Evolutionary conservation across 371 early-diverging fungal species (phyloP).

Genomic region (Choanephora cucurbitarum): DNA sequence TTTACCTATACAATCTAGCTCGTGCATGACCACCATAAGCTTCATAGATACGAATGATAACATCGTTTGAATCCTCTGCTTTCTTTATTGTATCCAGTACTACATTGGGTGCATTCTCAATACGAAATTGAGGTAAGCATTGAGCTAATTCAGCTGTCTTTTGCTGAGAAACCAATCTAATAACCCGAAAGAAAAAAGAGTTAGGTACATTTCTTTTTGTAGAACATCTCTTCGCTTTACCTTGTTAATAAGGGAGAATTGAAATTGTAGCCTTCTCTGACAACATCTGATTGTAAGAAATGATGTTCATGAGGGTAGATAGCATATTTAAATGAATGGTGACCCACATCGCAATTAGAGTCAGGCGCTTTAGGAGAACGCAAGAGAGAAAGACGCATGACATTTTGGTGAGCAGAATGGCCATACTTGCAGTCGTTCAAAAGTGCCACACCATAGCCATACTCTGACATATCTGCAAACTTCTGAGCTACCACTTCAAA

Average conservation of each 20-base stretch:
- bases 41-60: slow-evolving; percentile 85
- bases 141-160: slow-evolving; percentile 9
- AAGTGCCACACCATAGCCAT: slow-evolving; percentile 87
- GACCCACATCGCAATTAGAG: slow-evolving; percentile 52
- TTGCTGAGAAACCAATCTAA: slow-evolving; percentile 18
- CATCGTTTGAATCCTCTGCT: slow-evolving; percentile 72
- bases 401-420: slow-evolving; percentile 75
- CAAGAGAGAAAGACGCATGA: slow-evolving; percentile 80
- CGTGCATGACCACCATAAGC: slow-evolving; percentile 83
- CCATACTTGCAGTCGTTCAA: slow-evolving; percentile 91
- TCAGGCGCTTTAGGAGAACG: slow-evolving; percentile 76
- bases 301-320: slow-evolving; percentile 83
- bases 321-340: slow-evolving; percentile 84
- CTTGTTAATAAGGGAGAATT: slow-evolving; percentile 72
- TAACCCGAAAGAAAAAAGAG: too few relatives aligned
- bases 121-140: slow-evolving; percentile 49
- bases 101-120: slow-evolving; percentile 71
- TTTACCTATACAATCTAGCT: slow-evolving; percentile 59
- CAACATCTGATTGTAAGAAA: slow-evolving; percentile 82
- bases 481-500: slow-evolving; percentile 96
- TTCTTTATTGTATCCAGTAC: slow-evolving; percentile 85
- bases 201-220: too few relatives aligned
- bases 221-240: too few relatives aligned
- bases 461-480: slow-evolving; percentile 90
- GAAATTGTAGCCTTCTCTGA: slow-evolving; percentile 82